A percentile compares a stretch with the other conserved stretches of the same genome.
Conservation (phyloP, 2,329 filamentous ascomycete genomes). For the Corinectria fuckeliana region DNA sequence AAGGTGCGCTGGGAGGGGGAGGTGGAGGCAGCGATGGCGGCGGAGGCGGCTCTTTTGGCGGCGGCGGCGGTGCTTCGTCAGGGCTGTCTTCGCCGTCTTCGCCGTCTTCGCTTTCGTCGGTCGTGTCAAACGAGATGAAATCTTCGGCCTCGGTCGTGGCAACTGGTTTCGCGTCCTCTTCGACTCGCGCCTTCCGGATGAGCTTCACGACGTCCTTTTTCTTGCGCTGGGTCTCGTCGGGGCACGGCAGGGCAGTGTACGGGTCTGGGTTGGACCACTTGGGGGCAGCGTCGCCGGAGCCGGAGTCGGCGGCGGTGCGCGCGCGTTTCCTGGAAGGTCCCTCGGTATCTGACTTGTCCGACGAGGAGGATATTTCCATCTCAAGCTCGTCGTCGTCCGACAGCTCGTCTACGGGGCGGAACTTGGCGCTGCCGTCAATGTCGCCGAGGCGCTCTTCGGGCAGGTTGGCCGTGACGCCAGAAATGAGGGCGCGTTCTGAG, state of each 20-base stretch:
- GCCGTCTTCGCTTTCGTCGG: conserved; percentile 53
- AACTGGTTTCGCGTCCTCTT: conserved; percentile 55
- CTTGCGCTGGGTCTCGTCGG: conserved; percentile 74
- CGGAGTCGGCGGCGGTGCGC: conserved; percentile 38
- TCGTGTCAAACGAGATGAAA: conserved; percentile 86
- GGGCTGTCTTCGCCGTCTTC: conserved; percentile 51
- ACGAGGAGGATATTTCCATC: conserved; percentile 64
- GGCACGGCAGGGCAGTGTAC: conserved; percentile 85
- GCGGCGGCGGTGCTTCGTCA: conserved; percentile 26
- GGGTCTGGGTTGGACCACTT: conserved; percentile 98
- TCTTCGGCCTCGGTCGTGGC: conserved; percentile 71
- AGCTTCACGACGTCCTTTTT: conserved; percentile 88
- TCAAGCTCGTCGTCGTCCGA: conserved; percentile 69
- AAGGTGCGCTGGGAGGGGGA: conserved; percentile 31
- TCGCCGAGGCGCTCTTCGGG: conserved; percentile 56
- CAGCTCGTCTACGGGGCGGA: conserved; percentile 61
- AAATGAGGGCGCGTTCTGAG: conserved; percentile 58
- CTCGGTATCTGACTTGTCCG: conserved; percentile 42
- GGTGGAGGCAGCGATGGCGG: conserved; percentile 19
- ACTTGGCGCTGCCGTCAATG: conserved; percentile 55
- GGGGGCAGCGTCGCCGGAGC: conserved; percentile 58
- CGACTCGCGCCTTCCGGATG: conserved; percentile 86
- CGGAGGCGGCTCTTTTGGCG: conserved; percentile 22
- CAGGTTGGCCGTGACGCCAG: conserved; percentile 48
- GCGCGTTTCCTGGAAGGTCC: conserved; percentile 48